Percentiles rank a stretch among this genome's conserved stretches.
Conservation (phyloP, 2,329 filamentous ascomycete genomes). For the Saccharata proteae region DNA sequence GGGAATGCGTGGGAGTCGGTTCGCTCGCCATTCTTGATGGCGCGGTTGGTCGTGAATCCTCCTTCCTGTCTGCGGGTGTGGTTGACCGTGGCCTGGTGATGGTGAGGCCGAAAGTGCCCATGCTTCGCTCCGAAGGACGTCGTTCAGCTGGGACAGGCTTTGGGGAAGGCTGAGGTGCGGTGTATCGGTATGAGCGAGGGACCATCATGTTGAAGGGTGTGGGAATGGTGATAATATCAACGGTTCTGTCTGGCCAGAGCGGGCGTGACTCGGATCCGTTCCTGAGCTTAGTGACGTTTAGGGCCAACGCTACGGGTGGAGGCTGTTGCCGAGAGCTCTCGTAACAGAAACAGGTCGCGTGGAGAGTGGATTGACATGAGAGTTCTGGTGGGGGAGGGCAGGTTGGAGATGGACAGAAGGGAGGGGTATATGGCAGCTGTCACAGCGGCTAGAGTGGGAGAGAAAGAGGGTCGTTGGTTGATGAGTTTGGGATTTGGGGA, state of each 20-base stretch:
- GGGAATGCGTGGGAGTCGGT: conserved; percentile 21
- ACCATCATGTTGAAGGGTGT: conserved; percentile 27
- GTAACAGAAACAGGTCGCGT: conserved; percentile 6
- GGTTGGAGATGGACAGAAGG: no score
- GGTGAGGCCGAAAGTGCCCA: conserved; percentile 8
- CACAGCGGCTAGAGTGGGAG: no score
- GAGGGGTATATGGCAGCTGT: no score
- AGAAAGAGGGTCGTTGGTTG: no score
- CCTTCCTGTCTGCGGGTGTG: background rate
- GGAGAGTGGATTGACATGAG: conserved; percentile 1
- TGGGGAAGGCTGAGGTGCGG: conserved; percentile 11
- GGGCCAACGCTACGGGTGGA: conserved; percentile 4
- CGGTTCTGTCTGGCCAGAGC: background rate
- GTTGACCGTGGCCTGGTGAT: conserved; percentile 4
- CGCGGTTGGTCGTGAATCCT: conserved; percentile 9
- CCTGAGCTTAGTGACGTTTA: conserved; percentile 7
- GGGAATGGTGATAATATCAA: conserved; percentile 9
- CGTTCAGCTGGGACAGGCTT: conserved; percentile 6
- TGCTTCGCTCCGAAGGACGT: background rate
- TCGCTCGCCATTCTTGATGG: conserved; percentile 11
- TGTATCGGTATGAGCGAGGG: conserved; percentile 34
- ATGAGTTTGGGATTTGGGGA: no score
- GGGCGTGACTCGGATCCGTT: conserved; percentile 6
- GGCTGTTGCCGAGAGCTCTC: conserved; percentile 8
- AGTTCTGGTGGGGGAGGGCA: no score